A percentile compares a stretch with the other conserved stretches of the same genome.
These are phyloP conservation scores for Phyllostachys edulis DNA, from an alignment of 176 grass and related monocot species.

Conservation along the genomic window DNA sequence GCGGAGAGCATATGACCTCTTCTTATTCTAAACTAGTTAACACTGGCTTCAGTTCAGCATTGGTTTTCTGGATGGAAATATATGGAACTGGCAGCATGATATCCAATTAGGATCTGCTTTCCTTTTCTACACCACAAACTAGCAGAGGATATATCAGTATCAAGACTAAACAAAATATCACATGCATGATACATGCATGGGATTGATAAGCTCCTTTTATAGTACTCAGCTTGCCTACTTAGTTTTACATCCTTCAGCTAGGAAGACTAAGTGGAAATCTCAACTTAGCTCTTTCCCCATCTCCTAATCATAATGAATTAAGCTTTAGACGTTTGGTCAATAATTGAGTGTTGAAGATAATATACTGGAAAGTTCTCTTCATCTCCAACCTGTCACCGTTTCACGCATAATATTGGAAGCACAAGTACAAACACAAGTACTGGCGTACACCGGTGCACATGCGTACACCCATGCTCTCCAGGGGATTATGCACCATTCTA, in stretches of 20 bases:
- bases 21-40: not conserved
- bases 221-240: not conserved
- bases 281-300: not conserved
- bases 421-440: slow-evolving; percentile 30
- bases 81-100: not conserved
- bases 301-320: not conserved
- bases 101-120: not conserved
- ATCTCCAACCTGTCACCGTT: not conserved
- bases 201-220: not conserved
- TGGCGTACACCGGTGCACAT: not conserved
- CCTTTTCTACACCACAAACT: not conserved
- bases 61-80: not conserved
- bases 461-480: not conserved
- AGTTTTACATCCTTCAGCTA: not conserved
- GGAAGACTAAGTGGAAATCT: not conserved
- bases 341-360: not conserved
- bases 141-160: not conserved
- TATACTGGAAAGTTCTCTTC: not conserved
- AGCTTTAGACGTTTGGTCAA: not conserved
- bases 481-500: not conserved
- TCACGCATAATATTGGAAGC: not conserved
- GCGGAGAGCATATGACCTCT: not conserved
- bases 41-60: not conserved
- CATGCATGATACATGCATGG: not conserved
- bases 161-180: not conserved